A percentile compares a stretch with the other conserved stretches of the same genome.
Conservation (phyloP, 257 asterid species). For the Linderniella brevidens region DNA sequence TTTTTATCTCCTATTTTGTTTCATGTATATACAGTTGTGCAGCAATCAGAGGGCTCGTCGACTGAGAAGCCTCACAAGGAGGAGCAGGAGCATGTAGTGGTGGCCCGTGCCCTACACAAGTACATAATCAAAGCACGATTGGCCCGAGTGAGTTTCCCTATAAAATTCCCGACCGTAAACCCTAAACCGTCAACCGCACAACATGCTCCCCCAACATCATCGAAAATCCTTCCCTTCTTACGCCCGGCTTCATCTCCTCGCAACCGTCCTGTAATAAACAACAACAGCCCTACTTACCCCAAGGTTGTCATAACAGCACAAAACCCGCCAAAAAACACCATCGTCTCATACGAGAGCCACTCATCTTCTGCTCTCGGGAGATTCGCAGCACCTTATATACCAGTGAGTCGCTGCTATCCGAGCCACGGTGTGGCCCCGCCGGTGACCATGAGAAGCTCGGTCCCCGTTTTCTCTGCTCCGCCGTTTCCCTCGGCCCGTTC, state of each 20-base stretch:
- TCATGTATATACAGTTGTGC: conserved; percentile 43
- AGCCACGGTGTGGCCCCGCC: conserved; percentile 67
- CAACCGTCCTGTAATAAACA: conserved; percentile 25
- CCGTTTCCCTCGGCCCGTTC: conserved; percentile 47
- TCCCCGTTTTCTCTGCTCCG: conserved; percentile 87
- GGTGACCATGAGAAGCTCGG: conserved; percentile 58
- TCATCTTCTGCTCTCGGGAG: conserved; percentile 39
- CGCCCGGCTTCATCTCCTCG: conserved; percentile 49
- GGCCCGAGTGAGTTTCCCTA: conserved; percentile 55
- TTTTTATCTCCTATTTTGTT: background rate
- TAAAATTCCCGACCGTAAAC: conserved; percentile 48
- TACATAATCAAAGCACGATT: conserved; percentile 48
- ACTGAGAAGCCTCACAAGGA: conserved; percentile 40
- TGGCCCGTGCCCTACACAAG: conserved; percentile 81
- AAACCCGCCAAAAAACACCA: conserved; percentile 26
- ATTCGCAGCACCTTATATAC: conserved; percentile 82
- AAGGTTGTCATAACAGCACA: conserved; percentile 23
- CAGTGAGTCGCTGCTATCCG: conserved; percentile 48
- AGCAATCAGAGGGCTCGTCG: conserved; percentile 44
- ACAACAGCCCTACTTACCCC: conserved; percentile 22
- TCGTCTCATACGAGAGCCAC: conserved; percentile 20
- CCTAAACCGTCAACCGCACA: conserved; percentile 38
- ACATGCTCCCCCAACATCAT: conserved; percentile 49
- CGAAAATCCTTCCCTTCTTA: conserved; percentile 90
- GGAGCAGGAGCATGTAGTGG: conserved; percentile 88